Conservation (phyloP, 2,329 filamentous ascomycete genomes). For the Tolypocladium sp. region DNA sequence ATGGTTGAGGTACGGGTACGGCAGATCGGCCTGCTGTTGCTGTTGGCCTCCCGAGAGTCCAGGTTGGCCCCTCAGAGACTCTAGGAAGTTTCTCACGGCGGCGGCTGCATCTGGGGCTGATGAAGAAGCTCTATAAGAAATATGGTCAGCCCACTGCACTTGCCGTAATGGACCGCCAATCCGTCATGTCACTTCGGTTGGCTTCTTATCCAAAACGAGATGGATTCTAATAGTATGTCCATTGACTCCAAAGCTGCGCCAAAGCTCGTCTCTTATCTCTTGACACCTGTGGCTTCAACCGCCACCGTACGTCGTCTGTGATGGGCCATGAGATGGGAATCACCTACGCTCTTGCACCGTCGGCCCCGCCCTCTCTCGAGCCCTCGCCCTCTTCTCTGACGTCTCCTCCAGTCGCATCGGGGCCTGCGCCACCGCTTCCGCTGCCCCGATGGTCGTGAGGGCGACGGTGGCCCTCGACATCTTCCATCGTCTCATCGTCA, state of each 20-base stretch:
- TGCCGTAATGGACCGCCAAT: background rate
- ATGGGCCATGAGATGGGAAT: constrained; percentile 21
- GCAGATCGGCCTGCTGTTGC: constrained; percentile 36
- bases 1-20: constrained; percentile 78
- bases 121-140: constrained; percentile 45
- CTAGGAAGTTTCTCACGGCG: constrained; percentile 80
- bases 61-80: constrained; percentile 60
- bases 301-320: constrained; percentile 12
- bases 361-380: constrained; percentile 84
- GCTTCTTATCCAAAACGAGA: constrained; percentile 15
- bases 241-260: constrained; percentile 12
- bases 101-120: constrained; percentile 60
- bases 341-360: constrained; percentile 99
- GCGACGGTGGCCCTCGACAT: constrained; percentile 58
- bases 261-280: constrained; percentile 5
- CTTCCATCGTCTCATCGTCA: constrained; percentile 42
- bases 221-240: constrained; percentile 22
- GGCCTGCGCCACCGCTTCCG: constrained; percentile 70
- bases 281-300: constrained; percentile 2
- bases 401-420: constrained; percentile 84
- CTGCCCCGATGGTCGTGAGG: constrained; percentile 47
- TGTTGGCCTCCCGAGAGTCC: constrained; percentile 27
- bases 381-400: constrained; percentile 82
- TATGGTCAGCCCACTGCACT: constrained; percentile 30
- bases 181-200: constrained; percentile 8